Base-by-base conservation (phyloP, 2,329 filamentous ascomycete genomes). In the Colletotrichum chlorophyti region DNA sequence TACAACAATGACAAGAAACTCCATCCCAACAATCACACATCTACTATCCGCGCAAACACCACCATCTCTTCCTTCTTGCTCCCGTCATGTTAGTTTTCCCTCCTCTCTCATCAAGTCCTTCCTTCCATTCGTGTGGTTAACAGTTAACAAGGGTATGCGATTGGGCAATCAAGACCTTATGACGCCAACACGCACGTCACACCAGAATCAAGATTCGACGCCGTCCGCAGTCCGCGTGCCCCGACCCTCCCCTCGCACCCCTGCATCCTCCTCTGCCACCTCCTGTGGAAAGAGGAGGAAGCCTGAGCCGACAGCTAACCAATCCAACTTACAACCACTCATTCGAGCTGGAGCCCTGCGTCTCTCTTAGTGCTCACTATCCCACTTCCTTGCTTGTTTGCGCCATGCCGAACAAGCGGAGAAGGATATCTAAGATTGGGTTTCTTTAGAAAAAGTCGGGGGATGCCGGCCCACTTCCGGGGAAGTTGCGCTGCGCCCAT, bases 161-260 rank as follows among this genome's bases (percentile, higher is more conserved):
- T 62, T 62, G 60, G 58, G 47, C 58, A 53, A 53, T 60, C 45
- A 26, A 47, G 47, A 38, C 60, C 47, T 41, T 58, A 62, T 62
- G 60, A 62, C 60, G 60, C 58, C 58, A 61, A 46, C 31, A 38
- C 31, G 58, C 60, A 62, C 57, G 60, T 57, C 60, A 62, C 60
- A 50, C 52, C 58, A 57, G 50, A 62, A 62, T 40, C 58, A 62
- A 53, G 58, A 61, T 58, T 61, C 51, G 37, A 40, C 41, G 29
- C 26, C 12, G 31, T 47, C 31, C n/a, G n/a, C n/a, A n/a, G 26
- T 7, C 43, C 21, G n/a, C 34, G 11, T 46, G 42, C 42, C 29
- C 24, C 21, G n/a, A n/a, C n/a, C n/a, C n/a, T n/a, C n/a, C n/a
- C n/a, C n/a, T n/a, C n/a, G n/a, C n/a, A n/a, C n/a, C n/a, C n/a